Evolutionary conservation across 176 grass and related monocot genomes (phyloP), one percentile per base, ranked within the genome.

Genomic region (sorghum (Sorghum bicolor)): DNA sequence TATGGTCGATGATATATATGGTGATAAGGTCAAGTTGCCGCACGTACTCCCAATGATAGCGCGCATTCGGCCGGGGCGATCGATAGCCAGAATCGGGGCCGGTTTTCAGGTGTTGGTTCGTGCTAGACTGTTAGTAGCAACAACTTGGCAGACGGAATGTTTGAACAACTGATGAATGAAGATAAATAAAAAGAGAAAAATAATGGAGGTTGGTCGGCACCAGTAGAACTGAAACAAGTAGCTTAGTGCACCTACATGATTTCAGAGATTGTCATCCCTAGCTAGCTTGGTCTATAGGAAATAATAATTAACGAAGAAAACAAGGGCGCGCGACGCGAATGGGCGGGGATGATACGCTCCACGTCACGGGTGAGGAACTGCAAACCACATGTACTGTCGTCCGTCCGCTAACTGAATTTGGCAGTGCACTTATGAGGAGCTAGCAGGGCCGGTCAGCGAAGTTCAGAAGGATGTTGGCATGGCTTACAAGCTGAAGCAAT

Each of bases 101-200:
- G 72, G 65, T 3, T 66, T 83, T 73, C 57, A 10, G 74, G 74
- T 34, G 31, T 10, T 6, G 34, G 48, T 47, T 64, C 70, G 53
- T 24, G 16, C 37, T 4, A 7, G 47, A 5, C 71, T 57, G 22
- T 16, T 50, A 53, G 11, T 50, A 8, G 19, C 50, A 22, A 53
- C 55, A 14, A 55, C 71, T 55, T 31, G 28, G 63, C 64, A 69
- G 79, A 75, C 64, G 72, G 64, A 77, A 82, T 82, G 72, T 62
- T 82, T 87, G 79, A 82, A 77, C 58, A 8, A 12, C 19, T 1
- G 25, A 41, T 1, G 25, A 41, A 9, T 22, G 19, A 25, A n/a
- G 57, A 60, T 60, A 24, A 60, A 71, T 12, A 41, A 38, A 60
- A 60, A 7, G 10, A 32, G 19, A 25, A 5, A n/a, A 20, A 24